Evolutionary conservation across 2,329 filamentous ascomycete genomes (phyloP), one percentile per base, ranked within the genome.

Genomic region (Aspergillus sp.): DNA sequence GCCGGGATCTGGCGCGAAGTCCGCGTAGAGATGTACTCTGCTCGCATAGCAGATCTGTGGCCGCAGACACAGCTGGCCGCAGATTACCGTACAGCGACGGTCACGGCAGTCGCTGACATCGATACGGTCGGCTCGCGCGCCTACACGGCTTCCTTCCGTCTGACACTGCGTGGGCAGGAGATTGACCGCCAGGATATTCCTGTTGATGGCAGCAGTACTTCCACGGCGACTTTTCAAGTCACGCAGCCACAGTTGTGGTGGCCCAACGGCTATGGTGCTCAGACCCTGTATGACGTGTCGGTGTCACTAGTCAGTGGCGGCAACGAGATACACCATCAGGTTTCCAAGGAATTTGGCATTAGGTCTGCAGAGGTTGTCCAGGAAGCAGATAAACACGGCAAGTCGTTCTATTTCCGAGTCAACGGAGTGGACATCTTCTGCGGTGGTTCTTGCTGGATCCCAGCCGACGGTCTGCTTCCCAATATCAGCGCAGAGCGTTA

Each of bases 1-100:
- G 81, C 80, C 5, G 86, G 86, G 0, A 83, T 85, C 2, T 92
- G 89, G 88, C 83, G 83, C 59, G 81, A 85, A 2, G 80, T 91
- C 2, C 80, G 80, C 15, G 70, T 92, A 1, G 88, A 93, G 68
- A 80, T 81, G 0, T 91, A 88, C 58, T 69, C 76, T 39, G 78
- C 80, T 7, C 78, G 83, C 15, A 73, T 92, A 4, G 76, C 82
- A 0, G 85, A 90, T 62, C 71, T 91, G 3, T 81, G 80, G 57
- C 70, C 82, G 4, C 66, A 71, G 26, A 53, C 66, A 2, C 41
- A 66, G 13, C 56, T 81, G 60, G 69, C 77, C 1, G 64, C 78
- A 30, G 74, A 81, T 60, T 64, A 79, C 30, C 70, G 74, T 53
- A 62, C 61, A 2, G 77, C 74, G 30, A 73, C 68, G 2, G 68